Conservation (phyloP, 2,329 filamentous ascomycete genomes). For the Dactylellina haptotyla region DNA sequence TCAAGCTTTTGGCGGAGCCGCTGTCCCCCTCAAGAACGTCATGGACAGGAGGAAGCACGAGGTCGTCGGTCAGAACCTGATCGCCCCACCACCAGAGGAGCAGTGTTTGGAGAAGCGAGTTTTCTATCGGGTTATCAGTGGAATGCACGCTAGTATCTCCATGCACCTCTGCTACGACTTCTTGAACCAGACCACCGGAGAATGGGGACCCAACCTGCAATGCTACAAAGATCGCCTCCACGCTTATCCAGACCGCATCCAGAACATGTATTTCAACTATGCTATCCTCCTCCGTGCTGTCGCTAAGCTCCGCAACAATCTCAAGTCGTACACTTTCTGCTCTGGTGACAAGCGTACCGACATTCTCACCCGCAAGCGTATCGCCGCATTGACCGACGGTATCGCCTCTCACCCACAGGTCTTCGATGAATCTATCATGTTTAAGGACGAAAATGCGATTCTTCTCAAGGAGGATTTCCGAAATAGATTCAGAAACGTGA, state of each 20-base stretch:
- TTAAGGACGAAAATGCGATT: constrained; percentile 73
- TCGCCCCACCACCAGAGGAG: constrained; percentile 80
- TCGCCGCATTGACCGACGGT: constrained; percentile 79
- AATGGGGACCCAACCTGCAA: constrained; percentile 88
- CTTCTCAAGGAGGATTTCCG: constrained; percentile 96
- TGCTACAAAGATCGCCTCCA: constrained; percentile 92
- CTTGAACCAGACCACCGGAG: constrained; percentile 90
- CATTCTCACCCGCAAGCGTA: constrained; percentile 78
- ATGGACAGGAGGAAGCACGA: constrained; percentile 58
- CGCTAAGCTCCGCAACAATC: constrained; percentile 84
- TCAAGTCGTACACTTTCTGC: constrained; percentile 87
- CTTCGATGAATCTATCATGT: constrained; percentile 96
- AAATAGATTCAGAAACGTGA: constrained; percentile 96
- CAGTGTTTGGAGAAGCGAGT: constrained; percentile 98
- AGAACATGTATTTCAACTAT: constrained; percentile 99
- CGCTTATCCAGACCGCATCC: constrained; percentile 85
- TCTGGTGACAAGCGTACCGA: constrained; percentile 85
- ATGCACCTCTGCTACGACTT: constrained; percentile 96
- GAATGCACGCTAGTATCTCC: constrained; percentile 98
- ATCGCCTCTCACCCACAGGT: constrained; percentile 70
- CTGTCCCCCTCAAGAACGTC: constrained; percentile 71
- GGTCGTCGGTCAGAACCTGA: constrained; percentile 58
- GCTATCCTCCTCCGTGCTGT: constrained; percentile 91
- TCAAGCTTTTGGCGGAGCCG: constrained; percentile 45
- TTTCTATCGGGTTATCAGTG: constrained; percentile 92